Evolutionary conservation across 2,329 filamentous ascomycete species (phyloP).

Genomic region (Xylariaceae sp.): DNA sequence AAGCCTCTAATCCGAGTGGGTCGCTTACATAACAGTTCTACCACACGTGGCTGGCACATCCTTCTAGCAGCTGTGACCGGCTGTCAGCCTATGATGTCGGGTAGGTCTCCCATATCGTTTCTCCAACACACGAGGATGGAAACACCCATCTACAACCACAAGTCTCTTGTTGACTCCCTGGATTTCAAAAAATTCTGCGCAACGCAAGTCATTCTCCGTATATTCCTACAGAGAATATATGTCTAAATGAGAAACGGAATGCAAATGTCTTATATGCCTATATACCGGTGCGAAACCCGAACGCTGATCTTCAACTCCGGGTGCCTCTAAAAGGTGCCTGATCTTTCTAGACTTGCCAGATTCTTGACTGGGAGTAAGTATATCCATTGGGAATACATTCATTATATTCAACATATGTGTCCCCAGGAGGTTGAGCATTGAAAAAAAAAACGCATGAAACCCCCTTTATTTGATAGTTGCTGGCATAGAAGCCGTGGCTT

Average conservation of each 20-base stretch:
- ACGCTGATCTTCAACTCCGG: too few relatives aligned
- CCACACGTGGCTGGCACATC: background rate
- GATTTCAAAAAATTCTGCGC: too few relatives aligned
- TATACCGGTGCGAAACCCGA: too few relatives aligned
- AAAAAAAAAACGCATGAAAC: background rate
- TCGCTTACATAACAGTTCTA: background rate
- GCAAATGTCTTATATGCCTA: too few relatives aligned
- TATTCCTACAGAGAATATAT: too few relatives aligned
- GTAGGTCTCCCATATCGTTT: background rate
- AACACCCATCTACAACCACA: too few relatives aligned
- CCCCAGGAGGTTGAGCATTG: background rate
- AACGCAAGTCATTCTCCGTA: too few relatives aligned
- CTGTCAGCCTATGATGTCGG: background rate
- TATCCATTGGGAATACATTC: background rate
- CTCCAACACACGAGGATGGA: too few relatives aligned
- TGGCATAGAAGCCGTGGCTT: constrained; percentile 43
- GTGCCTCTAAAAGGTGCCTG: too few relatives aligned
- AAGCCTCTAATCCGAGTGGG: background rate
- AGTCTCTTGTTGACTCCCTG: too few relatives aligned
- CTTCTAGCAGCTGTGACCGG: constrained; percentile 1
- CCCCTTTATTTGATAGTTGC: constrained; percentile 37
- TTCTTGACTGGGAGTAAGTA: background rate
- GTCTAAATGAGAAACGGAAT: too few relatives aligned
- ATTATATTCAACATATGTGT: background rate
- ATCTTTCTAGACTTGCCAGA: background rate